Evolutionary conservation across 202 grass and related monocot genomes (phyloP), one percentile per base, ranked within the genome.

Genomic region (Carex arenaria): DNA sequence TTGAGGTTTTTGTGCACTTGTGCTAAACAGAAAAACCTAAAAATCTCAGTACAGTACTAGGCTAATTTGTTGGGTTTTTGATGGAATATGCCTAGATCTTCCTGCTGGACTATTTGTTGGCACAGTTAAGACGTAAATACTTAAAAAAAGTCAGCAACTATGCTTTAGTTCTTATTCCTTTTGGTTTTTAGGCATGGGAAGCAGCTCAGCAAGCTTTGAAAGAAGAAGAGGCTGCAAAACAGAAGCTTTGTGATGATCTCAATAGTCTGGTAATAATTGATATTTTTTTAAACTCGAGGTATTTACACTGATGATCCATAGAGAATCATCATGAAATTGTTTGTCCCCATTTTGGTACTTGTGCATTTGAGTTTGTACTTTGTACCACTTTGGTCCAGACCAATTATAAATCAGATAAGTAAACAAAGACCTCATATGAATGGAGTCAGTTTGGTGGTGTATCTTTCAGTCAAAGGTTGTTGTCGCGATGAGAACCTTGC

Each of bases 181-280:
- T 57, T 51, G 19, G 68, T 86, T 88, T 60, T 74, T 89, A 98
- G 95, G 89, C 86, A 54, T 98, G 90, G 95, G 92, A 98, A 90
- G 88, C 80, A 83, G 87, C 92, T 77, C 84, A 76, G 68, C 83
- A 95, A 86, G 77, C 66, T 87, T 80, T 98, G 85, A 95, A 91
- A 87, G 92, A 91, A 23, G 92, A 91, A 87, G 95, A 95, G 82
- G 89, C 87, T 80, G 80, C 84, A 67, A 98, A 98, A 80, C 85
- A 98, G 85, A 90, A 81, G 78, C 83, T 98, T 54, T 98, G 95
- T 86, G 92, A 98, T 45, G 92, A 98, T 81, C 62, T 98, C 15
- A 95, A 90, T 81, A 28, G 73, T 55, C 85, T 98, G 87, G 95
- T 98, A 87, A 40, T 72, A 59, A 62, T 87, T 85, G 82, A 49